These are phyloP conservation scores for Xylaria sp. DNA, from an alignment of 2,329 filamentous ascomycete genomes.

Conservation along the genomic window DNA sequence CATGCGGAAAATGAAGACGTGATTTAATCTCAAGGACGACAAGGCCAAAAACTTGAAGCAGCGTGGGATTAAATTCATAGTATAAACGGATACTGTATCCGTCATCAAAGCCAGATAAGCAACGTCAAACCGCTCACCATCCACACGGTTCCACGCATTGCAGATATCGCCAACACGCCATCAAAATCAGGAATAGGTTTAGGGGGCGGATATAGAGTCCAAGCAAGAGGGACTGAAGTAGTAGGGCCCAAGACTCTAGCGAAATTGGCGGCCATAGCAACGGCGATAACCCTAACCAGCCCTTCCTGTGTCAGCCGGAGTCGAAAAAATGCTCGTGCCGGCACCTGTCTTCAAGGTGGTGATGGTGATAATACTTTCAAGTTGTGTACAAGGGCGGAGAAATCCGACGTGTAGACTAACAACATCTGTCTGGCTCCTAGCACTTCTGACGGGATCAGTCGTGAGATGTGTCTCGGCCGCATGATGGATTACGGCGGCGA, in stretches of 20 bases:
- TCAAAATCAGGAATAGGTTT: conserved; percentile 35
- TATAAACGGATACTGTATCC: conserved; percentile 31
- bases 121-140: conserved; percentile 33
- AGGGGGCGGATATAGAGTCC: conserved; percentile 29
- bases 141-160: conserved; percentile 34
- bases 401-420: conserved; percentile 38
- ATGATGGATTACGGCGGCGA: conserved; percentile 35
- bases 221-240: conserved; percentile 19
- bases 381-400: conserved; percentile 32
- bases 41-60: not conserved
- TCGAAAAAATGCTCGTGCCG: conserved; percentile 30
- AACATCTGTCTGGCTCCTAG: conserved; percentile 35
- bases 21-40: no score
- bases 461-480: conserved; percentile 33
- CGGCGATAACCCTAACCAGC: conserved; percentile 29
- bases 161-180: conserved; percentile 27
- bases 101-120: conserved; percentile 38
- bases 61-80: not conserved
- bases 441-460: conserved; percentile 12
- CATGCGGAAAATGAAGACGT: no score
- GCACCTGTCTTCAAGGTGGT: conserved; percentile 32
- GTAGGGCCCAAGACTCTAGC: conserved; percentile 32
- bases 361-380: conserved; percentile 32
- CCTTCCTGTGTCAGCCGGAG: conserved; percentile 32
- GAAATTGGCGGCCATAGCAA: conserved; percentile 36